Percentiles rank a stretch among this genome's conserved stretches.
These are phyloP conservation scores for Scenedesmus sp. DNA, from an alignment of 163 green algal species.

Conservation along the genomic window DNA sequence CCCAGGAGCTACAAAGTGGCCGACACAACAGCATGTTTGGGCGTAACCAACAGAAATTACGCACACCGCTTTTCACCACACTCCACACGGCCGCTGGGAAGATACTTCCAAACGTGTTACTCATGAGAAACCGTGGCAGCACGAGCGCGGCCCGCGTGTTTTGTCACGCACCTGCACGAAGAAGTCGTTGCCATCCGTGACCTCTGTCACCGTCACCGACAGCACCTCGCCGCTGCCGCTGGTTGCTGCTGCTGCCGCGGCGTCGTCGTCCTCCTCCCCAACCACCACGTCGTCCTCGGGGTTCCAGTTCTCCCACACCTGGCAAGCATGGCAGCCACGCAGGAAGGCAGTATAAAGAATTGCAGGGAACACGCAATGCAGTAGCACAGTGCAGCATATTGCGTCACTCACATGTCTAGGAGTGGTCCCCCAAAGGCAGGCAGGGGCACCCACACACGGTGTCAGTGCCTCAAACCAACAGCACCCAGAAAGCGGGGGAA, in stretches of 20 bases:
- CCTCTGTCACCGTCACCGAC: conserved; percentile 72
- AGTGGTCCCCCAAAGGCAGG: neutral
- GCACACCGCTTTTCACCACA: too few relatives aligned
- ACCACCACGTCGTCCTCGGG: conserved; percentile 59
- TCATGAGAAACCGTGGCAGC: neutral
- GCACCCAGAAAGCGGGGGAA: too few relatives aligned
- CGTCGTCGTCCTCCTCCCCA: conserved; percentile 56
- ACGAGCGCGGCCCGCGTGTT: neutral
- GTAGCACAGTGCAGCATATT: neutral
- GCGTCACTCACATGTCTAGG: neutral
- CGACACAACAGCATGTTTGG: too few relatives aligned
- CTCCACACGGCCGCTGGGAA: too few relatives aligned
- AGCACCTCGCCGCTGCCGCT: conserved; percentile 49
- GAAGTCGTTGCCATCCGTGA: conserved; percentile 75
- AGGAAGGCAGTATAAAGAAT: neutral
- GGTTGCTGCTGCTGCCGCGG: conserved; percentile 30
- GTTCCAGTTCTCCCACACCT: conserved; percentile 91
- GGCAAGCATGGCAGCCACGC: neutral
- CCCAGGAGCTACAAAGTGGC: too few relatives aligned
- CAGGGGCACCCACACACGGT: too few relatives aligned
- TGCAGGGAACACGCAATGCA: neutral
- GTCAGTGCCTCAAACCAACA: too few relatives aligned
- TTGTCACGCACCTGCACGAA: conserved; percentile 71
- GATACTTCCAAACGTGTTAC: too few relatives aligned
- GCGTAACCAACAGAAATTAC: too few relatives aligned